These are phyloP conservation scores for Cnidoscolus chayamansa DNA, from an alignment of 441 rosid genomes.

Conservation along the genomic window DNA sequence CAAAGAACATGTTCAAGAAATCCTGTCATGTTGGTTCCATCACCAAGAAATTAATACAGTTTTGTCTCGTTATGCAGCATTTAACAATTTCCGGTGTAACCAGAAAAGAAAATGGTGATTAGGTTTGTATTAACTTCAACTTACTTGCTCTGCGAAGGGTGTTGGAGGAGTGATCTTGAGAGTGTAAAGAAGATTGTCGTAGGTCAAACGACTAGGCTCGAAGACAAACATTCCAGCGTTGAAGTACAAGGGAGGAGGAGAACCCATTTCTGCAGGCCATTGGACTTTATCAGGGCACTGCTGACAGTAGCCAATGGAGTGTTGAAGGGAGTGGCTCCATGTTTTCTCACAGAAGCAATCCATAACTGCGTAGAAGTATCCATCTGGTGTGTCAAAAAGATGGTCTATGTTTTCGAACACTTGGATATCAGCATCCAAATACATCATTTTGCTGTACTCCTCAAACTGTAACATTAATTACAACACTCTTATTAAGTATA, in stretches of 20 bases:
- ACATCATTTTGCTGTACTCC: too few relatives aligned
- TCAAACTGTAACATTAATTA: too few relatives aligned
- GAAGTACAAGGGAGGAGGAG: constrained; percentile 63
- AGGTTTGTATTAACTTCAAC: constrained; percentile 21
- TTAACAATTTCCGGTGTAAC: too few relatives aligned
- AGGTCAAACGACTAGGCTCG: constrained; percentile 48
- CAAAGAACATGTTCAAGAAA: constrained; percentile 66
- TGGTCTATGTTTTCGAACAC: constrained; percentile 59
- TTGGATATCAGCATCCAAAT: too few relatives aligned
- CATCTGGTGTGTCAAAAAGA: constrained; percentile 50
- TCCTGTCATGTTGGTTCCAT: constrained; percentile 36
- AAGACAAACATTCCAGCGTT: constrained; percentile 77
- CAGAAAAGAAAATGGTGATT: too few relatives aligned
- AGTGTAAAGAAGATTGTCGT: constrained; percentile 39
- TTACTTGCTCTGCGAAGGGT: constrained; percentile 71
- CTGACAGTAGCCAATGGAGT: constrained; percentile 61
- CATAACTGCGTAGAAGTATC: constrained; percentile 57
- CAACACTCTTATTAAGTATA: too few relatives aligned
- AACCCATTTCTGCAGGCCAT: constrained; percentile 55
- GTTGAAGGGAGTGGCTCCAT: constrained; percentile 62
- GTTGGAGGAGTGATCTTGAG: constrained; percentile 50
- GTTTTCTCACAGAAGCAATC: constrained; percentile 78
- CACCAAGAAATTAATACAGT: neutral
- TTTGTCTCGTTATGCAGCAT: too few relatives aligned
- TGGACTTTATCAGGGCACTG: constrained; percentile 59